Conservation (phyloP, 768 basidiomycete genomes). For the Lyophyllum atratum region DNA sequence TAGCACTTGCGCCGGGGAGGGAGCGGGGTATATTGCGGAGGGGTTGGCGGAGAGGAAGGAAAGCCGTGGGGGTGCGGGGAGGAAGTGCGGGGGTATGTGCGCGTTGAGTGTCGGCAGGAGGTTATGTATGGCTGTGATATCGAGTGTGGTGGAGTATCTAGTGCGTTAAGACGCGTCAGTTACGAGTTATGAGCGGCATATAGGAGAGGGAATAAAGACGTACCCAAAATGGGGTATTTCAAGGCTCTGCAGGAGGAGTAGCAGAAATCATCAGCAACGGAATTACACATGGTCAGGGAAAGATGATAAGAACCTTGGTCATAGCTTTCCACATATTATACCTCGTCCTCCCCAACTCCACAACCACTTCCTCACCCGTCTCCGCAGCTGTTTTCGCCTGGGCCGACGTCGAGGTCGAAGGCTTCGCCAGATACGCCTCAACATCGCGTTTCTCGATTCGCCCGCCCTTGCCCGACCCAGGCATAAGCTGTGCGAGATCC, state of each 20-base stretch:
- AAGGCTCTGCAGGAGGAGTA: slow-evolving; percentile 55
- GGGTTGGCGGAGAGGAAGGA: slow-evolving; percentile 35
- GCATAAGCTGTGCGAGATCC: slow-evolving; percentile 54
- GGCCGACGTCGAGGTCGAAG: neutral
- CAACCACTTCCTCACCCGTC: slow-evolving; percentile 48
- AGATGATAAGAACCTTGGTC: slow-evolving; percentile 58
- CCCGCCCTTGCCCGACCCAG: slow-evolving; percentile 75
- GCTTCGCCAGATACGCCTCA: slow-evolving; percentile 51
- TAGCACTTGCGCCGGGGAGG: slow-evolving; percentile 44
- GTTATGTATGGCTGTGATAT: slow-evolving; percentile 68
- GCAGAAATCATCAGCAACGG: slow-evolving; percentile 3
- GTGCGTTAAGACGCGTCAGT: slow-evolving; percentile 1
- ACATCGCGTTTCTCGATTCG: slow-evolving; percentile 77
- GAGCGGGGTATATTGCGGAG: slow-evolving; percentile 38
- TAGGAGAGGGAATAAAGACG: slow-evolving; percentile 20
- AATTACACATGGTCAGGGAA: neutral
- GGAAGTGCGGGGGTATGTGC: slow-evolving; percentile 65
- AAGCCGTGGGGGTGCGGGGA: slow-evolving; percentile 25
- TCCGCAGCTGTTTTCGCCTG: slow-evolving; percentile 8
- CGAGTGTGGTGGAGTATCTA: slow-evolving; percentile 75
- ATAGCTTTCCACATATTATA: slow-evolving; percentile 91
- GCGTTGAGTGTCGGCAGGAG: slow-evolving; percentile 65
- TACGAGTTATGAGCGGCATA: neutral
- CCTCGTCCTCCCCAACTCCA: slow-evolving; percentile 76
- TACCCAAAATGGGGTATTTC: slow-evolving; percentile 86